phyloP scores from a whole-genome alignment of 2,329 filamentous ascomycete species.

The Aureobasidium vineae region DNA sequence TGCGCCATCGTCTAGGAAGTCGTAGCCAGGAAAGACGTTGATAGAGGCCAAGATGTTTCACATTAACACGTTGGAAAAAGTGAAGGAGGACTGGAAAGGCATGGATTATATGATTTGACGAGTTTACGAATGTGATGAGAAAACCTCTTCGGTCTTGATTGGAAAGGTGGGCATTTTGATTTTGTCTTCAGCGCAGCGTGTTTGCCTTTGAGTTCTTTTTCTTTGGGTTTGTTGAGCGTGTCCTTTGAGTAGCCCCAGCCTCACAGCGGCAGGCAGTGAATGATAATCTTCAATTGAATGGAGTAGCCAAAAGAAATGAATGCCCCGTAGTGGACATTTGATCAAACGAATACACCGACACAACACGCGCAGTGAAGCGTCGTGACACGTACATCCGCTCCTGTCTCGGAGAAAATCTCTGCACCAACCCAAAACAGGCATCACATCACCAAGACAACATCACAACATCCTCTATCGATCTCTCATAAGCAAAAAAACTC shows the following conservation, averaged over 20 bases:
- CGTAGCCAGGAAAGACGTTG: not conserved
- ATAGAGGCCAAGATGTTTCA: not conserved
- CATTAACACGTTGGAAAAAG: not conserved
- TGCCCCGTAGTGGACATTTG: not conserved
- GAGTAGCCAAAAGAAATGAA: not conserved
- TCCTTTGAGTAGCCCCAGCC: not conserved
- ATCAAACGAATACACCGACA: too few species aligned
- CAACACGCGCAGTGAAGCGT: not conserved
- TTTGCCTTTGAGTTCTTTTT: not conserved
- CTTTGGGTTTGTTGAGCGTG: not conserved
- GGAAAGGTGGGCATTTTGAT: not conserved
- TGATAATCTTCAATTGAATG: not conserved
- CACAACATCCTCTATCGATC: not conserved
- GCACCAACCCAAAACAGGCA: not conserved
- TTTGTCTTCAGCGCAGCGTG: not conserved
- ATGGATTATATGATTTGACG: slow-evolving; percentile 3
- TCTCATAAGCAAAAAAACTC: slow-evolving; percentile 7
- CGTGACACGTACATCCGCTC: not conserved
- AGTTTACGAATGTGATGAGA: not conserved
- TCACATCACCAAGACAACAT: not conserved
- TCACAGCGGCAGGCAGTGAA: not conserved
- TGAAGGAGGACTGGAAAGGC: too few species aligned
- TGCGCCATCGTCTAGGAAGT: not conserved
- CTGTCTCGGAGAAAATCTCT: not conserved
- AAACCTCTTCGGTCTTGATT: not conserved